Percentiles rank a stretch among this genome's conserved stretches.
phyloP scores from a whole-genome alignment of 2,329 filamentous ascomycete species.

The Penicillium expansum region DNA sequence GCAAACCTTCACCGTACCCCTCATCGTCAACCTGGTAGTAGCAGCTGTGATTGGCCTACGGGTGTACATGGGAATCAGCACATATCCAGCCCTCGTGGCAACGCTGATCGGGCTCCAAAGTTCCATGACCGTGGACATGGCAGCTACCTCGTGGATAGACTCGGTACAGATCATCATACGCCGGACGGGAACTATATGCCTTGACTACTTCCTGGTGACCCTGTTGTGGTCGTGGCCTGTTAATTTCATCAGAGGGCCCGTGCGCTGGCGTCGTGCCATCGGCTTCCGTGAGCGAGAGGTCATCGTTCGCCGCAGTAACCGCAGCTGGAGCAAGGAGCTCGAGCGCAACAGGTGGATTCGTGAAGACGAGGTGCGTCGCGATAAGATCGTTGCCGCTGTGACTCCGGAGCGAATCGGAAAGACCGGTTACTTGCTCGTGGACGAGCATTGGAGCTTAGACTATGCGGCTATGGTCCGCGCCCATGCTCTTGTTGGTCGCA shows the following conservation, averaged over 20 bases:
- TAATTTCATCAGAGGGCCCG: constrained; percentile 67
- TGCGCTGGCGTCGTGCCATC: constrained; percentile 68
- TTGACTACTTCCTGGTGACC: constrained; percentile 69
- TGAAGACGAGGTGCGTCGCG: constrained; percentile 55
- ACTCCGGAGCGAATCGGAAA: constrained; percentile 67
- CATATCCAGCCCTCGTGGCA: constrained; percentile 67
- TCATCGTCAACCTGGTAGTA: constrained; percentile 71
- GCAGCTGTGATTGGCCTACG: constrained; percentile 64
- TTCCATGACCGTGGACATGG: constrained; percentile 62
- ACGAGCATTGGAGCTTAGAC: constrained; percentile 82
- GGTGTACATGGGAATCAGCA: constrained; percentile 65
- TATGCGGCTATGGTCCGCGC: constrained; percentile 77
- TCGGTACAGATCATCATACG: constrained; percentile 57
- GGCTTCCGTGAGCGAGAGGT: constrained; percentile 80
- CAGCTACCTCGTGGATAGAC: constrained; percentile 55
- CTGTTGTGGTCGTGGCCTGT: constrained; percentile 72
- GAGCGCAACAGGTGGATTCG: constrained; percentile 46
- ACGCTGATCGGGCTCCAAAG: constrained; percentile 65
- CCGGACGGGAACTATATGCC: constrained; percentile 64
- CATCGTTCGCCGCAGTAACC: constrained; percentile 69
- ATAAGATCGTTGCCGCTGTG: constrained; percentile 66
- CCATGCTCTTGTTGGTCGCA: constrained; percentile 62
- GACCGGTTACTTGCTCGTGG: constrained; percentile 85
- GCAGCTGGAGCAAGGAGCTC: constrained; percentile 66
- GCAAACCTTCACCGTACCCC: constrained; percentile 77